A percentile compares a stretch with the other conserved stretches of the same genome.
These are phyloP conservation scores for Kwoniella sp. DNA, from an alignment of 768 basidiomycete genomes.

Conservation along the genomic window DNA sequence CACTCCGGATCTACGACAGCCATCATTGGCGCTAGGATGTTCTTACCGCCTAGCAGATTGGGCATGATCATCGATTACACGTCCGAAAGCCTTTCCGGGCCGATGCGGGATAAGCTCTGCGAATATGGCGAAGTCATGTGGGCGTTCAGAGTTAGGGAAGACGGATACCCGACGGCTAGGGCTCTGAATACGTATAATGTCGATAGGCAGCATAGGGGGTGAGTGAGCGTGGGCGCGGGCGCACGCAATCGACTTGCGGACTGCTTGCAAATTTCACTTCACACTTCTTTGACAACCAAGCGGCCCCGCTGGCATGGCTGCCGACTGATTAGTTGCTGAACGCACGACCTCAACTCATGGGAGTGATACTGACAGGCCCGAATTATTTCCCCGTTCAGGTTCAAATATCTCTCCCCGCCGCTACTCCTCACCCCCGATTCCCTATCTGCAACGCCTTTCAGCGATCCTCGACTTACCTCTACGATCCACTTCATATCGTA, in stretches of 20 bases:
- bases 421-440: conserved; percentile 27
- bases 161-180: conserved; percentile 34
- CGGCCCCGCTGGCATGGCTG: too few relatives aligned
- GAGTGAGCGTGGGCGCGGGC: too few relatives aligned
- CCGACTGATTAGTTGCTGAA: too few relatives aligned
- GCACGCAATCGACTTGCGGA: too few relatives aligned
- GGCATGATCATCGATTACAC: conserved; percentile 44
- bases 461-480: conserved; percentile 10
- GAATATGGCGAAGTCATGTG: conserved; percentile 38
- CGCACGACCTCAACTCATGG: too few relatives aligned
- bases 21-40: conserved; percentile 41
- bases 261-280: too few relatives aligned
- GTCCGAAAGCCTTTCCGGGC: conserved; percentile 19
- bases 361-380: too few relatives aligned
- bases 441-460: conserved; percentile 20
- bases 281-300: too few relatives aligned
- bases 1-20: conserved; percentile 22
- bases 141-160: conserved; percentile 22
- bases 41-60: conserved; percentile 28
- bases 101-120: conserved; percentile 18
- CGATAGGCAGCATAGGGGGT: conserved; percentile 21
- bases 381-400: conserved; percentile 17
- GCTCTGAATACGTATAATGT: conserved; percentile 36
- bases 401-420: conserved; percentile 36
- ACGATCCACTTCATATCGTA: conserved; percentile 39